Conservation (phyloP, 345 rosid genomes). For the Gossypium australe region DNA sequence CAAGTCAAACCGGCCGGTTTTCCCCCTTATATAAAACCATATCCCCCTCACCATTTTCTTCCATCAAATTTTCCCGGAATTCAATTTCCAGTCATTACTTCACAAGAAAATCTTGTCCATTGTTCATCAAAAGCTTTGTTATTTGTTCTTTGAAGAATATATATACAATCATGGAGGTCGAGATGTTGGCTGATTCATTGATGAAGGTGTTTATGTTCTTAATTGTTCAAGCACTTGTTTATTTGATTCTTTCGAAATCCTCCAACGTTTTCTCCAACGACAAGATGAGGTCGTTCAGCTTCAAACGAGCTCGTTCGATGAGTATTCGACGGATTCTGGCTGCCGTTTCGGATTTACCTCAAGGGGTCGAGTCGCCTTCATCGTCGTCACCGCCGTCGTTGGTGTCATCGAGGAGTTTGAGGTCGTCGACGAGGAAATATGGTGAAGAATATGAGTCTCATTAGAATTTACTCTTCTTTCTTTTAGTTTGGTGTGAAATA, state of each 20-base stretch:
- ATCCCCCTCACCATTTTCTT: background rate
- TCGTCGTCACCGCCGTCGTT: background rate
- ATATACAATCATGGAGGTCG: background rate
- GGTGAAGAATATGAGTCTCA: background rate
- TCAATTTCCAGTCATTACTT: background rate
- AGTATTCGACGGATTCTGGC: constrained; percentile 53
- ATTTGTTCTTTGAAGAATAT: background rate
- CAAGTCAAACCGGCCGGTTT: background rate
- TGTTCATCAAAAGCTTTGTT: background rate
- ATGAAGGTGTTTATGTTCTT: constrained; percentile 32
- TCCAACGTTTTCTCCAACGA: constrained; percentile 43
- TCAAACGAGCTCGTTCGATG: constrained; percentile 42
- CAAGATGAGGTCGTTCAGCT: constrained; percentile 35
- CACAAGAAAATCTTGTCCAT: background rate
- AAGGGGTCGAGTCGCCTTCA: constrained; percentile 33
- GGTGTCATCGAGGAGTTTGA: constrained; percentile 8
- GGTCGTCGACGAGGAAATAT: constrained; percentile 10
- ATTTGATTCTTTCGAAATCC: constrained; percentile 42
- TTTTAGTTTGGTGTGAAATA: background rate
- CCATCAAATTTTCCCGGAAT: background rate
- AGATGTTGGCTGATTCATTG: constrained; percentile 24
- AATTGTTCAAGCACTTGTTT: constrained; percentile 50
- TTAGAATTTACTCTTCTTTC: background rate
- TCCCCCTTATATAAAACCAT: background rate
- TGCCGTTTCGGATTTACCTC: constrained; percentile 38